These are phyloP conservation scores for Monosporascus cannonballus DNA, from an alignment of 2,329 filamentous ascomycete genomes.

Conservation along the genomic window DNA sequence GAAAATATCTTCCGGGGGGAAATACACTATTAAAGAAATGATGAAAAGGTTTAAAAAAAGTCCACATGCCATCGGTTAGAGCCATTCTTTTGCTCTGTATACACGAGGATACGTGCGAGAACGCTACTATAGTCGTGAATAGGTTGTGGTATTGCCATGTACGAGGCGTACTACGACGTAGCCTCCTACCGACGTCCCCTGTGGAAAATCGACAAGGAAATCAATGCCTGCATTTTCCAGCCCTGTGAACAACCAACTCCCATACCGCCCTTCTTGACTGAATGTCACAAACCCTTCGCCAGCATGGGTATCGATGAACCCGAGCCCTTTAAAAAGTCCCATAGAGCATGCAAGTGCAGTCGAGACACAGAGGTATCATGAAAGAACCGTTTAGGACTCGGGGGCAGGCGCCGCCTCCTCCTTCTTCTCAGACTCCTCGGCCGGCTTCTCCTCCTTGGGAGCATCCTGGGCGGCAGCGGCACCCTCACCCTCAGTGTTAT, in stretches of 20 bases:
- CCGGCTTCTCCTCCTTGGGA: slow-evolving; percentile 51
- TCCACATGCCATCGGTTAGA: slow-evolving; percentile 19
- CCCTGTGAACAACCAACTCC: slow-evolving; percentile 26
- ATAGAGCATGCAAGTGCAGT: slow-evolving; percentile 26
- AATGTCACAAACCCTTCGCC: slow-evolving; percentile 25
- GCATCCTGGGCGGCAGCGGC: slow-evolving; percentile 50
- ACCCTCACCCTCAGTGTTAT: slow-evolving; percentile 71
- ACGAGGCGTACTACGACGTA: slow-evolving; percentile 20
- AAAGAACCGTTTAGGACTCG: slow-evolving; percentile 44
- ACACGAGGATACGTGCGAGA: slow-evolving; percentile 15
- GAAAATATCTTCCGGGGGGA: slow-evolving; percentile 17
- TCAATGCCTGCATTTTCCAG: slow-evolving; percentile 25
- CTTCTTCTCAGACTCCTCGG: slow-evolving; percentile 50
- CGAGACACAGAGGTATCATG: slow-evolving; percentile 30
- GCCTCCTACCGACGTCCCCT: slow-evolving; percentile 19
- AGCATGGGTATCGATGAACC: slow-evolving; percentile 24
- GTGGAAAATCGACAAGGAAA: slow-evolving; percentile 21
- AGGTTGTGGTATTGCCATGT: slow-evolving; percentile 21
- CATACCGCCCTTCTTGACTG: slow-evolving; percentile 22
- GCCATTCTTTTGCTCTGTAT: slow-evolving; percentile 18
- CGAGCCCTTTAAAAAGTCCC: slow-evolving; percentile 16
- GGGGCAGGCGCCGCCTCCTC: slow-evolving; percentile 40
- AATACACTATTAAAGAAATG: slow-evolving; percentile 22
- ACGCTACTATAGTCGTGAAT: slow-evolving; percentile 18
- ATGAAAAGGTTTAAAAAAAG: slow-evolving; percentile 19